Evolutionary conservation across 495 filamentous ascomycete genomes (phyloP), one percentile per base, ranked within the genome.

Genomic region (Aspergillus indologenus): DNA sequence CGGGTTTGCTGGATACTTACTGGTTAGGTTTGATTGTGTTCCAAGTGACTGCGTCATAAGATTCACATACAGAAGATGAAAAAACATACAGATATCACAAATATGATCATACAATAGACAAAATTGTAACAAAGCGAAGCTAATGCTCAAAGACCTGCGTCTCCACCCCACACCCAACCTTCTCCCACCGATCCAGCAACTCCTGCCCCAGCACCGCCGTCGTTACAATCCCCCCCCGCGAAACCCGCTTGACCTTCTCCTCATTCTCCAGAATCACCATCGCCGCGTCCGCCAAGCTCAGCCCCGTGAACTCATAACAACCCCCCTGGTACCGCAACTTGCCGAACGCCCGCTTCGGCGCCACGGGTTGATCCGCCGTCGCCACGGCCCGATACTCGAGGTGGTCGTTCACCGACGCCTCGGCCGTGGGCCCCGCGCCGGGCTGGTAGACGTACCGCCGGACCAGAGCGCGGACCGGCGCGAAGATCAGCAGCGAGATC

Each of bases 121-220:
- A 24, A 42, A 57, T 24, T 26, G 26, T 44, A 53, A 53, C 22
- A 8, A 21, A 47, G 24, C 5, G 45, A 26, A 6, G 34, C 64
- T 61, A 75, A 52, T 71, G 61, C 18, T 77, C 66, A 53, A 76
- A 68, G 0, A 77, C 60, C 65, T 72, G 69, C 1, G 71, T 77
- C 49, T 90, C 84, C 54, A 90, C 75, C 50, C 74, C 81, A 58
- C 90, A 83, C 1, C 89, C 89, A 15, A 76, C 81, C 50, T 79
- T 76, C 15, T 83, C 77, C 59, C 93, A 68, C 45, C 89, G 81
- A 65, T 94, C 86, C 57, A 94, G 79, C 65, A 83, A 92, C 26
- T 78, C 76, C 69, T 92, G 87, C 0, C 91, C 91, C 42, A 96
- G 72, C 43, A 83, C 89, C n/a, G 90, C 88, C n/a, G 91, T 81